These are phyloP conservation scores for Arctium minus DNA, from an alignment of 129 eudicot species.

Conservation along the genomic window DNA sequence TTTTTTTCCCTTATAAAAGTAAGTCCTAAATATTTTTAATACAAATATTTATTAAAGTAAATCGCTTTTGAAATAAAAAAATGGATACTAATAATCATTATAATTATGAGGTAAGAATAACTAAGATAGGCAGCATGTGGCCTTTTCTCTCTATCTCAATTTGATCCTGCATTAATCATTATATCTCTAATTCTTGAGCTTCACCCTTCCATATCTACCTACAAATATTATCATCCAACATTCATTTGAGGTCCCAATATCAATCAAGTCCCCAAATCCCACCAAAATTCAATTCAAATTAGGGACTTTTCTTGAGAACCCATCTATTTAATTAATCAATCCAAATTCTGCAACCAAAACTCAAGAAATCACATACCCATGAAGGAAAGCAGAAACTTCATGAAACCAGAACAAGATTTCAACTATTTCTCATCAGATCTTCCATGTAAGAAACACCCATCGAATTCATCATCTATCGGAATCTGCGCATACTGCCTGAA, in stretches of 20 bases:
- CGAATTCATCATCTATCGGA: constrained; percentile 51
- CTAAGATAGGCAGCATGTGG: background rate
- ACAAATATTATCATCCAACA: background rate
- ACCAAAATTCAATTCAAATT: background rate
- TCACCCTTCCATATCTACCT: background rate
- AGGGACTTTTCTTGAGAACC: background rate
- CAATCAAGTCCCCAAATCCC: background rate
- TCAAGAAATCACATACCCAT: constrained; percentile 21
- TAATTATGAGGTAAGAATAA: background rate
- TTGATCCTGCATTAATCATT: background rate
- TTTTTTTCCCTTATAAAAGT: background rate
- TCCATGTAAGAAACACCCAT: constrained; percentile 79
- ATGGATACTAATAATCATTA: background rate
- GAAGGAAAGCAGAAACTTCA: constrained; percentile 66
- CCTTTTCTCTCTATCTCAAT: background rate
- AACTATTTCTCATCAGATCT: constrained; percentile 42
- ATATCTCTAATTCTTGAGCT: background rate
- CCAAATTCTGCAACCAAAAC: constrained; percentile 6
- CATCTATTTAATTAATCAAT: background rate
- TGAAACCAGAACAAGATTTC: constrained; percentile 36
- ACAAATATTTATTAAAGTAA: constrained; percentile 1
- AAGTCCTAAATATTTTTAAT: background rate
- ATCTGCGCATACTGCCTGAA: constrained; percentile 73
- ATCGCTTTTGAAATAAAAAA: background rate
- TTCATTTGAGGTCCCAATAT: background rate